phyloP scores from a whole-genome alignment of 2,329 filamentous ascomycete genomes.

The Penicillium sp. region DNA sequence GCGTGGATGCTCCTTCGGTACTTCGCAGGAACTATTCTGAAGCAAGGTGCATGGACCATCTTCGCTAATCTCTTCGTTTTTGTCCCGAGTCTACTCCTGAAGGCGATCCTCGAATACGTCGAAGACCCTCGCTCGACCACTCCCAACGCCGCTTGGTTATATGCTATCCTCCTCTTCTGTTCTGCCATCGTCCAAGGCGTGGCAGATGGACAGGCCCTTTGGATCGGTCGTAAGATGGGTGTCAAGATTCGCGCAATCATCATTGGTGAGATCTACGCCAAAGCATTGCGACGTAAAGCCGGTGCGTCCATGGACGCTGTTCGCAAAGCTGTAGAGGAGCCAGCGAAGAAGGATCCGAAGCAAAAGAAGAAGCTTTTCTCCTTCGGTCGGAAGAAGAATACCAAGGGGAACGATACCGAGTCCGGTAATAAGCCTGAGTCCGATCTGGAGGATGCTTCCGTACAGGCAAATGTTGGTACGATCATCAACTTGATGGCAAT shows the following conservation, averaged over 20 bases:
- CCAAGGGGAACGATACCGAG: slow-evolving; percentile 27
- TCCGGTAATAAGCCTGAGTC: slow-evolving; percentile 17
- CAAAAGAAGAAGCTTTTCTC: slow-evolving; percentile 47
- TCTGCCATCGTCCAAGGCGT: slow-evolving; percentile 79
- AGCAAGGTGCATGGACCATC: slow-evolving; percentile 77
- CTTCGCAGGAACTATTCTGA: slow-evolving; percentile 72
- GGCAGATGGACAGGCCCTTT: slow-evolving; percentile 80
- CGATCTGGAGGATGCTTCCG: slow-evolving; percentile 47
- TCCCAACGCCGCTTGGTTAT: slow-evolving; percentile 88
- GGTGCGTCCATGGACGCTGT: slow-evolving; percentile 72
- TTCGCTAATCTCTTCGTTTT: slow-evolving; percentile 83
- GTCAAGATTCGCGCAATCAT: slow-evolving; percentile 91
- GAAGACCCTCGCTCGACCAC: slow-evolving; percentile 74
- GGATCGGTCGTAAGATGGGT: slow-evolving; percentile 91
- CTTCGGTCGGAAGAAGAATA: slow-evolving; percentile 59
- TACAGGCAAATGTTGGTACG: slow-evolving; percentile 89
- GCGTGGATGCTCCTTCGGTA: slow-evolving; percentile 78
- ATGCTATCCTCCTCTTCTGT: slow-evolving; percentile 83
- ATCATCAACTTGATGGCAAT: slow-evolving; percentile 99
- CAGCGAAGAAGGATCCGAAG: slow-evolving; percentile 28
- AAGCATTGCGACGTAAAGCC: slow-evolving; percentile 86
- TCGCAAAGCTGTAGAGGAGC: slow-evolving; percentile 58
- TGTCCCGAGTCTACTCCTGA: slow-evolving; percentile 83
- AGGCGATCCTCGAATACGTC: slow-evolving; percentile 90
- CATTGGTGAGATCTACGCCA: slow-evolving; percentile 95